Conservation (phyloP, 83 land plant genomes). For the Thuja plicata region DNA sequence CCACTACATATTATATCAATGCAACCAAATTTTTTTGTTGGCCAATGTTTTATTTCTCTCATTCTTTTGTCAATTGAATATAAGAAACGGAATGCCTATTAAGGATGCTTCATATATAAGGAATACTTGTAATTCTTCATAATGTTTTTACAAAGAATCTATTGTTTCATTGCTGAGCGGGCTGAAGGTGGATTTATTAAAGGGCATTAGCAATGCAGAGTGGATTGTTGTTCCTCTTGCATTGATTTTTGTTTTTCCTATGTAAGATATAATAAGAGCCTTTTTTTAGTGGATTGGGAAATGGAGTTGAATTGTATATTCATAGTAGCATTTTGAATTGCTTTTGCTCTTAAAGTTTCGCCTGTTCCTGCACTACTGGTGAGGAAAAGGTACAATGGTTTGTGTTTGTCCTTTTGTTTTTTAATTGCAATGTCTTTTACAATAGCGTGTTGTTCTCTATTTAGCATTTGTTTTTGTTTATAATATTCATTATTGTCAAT, state of each 20-base stretch:
- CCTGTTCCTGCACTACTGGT: too few species aligned
- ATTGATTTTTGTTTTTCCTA: too few species aligned
- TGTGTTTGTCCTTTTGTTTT: too few species aligned
- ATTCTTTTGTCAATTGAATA: not conserved
- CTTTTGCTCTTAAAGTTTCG: accelerated
- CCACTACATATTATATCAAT: not conserved
- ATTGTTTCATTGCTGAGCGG: too few species aligned
- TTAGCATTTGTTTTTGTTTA: not conserved
- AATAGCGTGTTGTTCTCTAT: not conserved
- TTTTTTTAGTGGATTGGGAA: not conserved
- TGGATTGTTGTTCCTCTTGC: too few species aligned
- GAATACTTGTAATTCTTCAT: too few species aligned
- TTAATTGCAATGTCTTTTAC: not conserved
- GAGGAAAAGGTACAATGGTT: too few species aligned
- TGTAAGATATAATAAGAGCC: too few species aligned
- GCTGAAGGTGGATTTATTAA: not conserved
- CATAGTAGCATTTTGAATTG: not conserved
- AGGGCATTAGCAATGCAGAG: not conserved
- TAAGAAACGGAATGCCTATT: not conserved
- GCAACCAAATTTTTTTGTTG: not conserved
- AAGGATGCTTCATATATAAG: not conserved
- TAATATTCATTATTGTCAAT: not conserved
- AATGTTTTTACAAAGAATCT: too few species aligned
- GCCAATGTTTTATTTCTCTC: not conserved
- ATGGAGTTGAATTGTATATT: accelerated